Conservation (phyloP, 768 basidiomycete genomes). For the Amanita brunnescens region DNA sequence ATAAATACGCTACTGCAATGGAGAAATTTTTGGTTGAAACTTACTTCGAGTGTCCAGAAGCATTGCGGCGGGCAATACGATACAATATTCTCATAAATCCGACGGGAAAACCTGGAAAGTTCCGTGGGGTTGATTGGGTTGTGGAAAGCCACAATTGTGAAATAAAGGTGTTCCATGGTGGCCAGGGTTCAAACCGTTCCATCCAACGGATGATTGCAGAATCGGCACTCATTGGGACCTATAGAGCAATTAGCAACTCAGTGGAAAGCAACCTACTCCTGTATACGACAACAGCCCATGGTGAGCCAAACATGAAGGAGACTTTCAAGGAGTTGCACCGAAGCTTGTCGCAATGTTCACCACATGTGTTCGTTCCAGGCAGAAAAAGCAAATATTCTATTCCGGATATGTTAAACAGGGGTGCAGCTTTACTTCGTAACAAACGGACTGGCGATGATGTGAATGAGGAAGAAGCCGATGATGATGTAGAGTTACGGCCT, state of each 20-base stretch:
- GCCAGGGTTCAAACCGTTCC: slow-evolving; percentile 25
- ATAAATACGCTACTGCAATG: slow-evolving; percentile 25
- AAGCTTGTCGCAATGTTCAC: slow-evolving; percentile 11
- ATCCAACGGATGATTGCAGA: slow-evolving; percentile 23
- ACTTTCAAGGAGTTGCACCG: slow-evolving; percentile 14
- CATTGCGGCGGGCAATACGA: slow-evolving; percentile 14
- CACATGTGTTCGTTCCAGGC: slow-evolving; percentile 9
- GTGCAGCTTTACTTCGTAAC: slow-evolving; percentile 1
- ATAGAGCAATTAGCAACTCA: slow-evolving; percentile 16
- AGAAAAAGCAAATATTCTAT: slow-evolving; percentile 11
- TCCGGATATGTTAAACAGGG: slow-evolving; percentile 11
- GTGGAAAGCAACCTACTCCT: slow-evolving; percentile 21
- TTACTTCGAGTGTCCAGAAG: slow-evolving; percentile 16
- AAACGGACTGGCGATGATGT: background rate
- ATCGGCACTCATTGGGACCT: slow-evolving; percentile 26
- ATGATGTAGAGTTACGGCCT: background rate
- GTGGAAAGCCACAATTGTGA: slow-evolving; percentile 34
- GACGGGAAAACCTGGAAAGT: slow-evolving; percentile 21
- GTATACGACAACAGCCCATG: slow-evolving; percentile 18
- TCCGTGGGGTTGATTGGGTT: slow-evolving; percentile 29
- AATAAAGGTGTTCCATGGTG: slow-evolving; percentile 32
- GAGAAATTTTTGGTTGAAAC: slow-evolving; percentile 19
- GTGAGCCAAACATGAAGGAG: slow-evolving; percentile 18
- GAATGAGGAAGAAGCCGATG: background rate
- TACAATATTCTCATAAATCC: slow-evolving; percentile 29